Evolutionary conservation across 768 basidiomycete genomes (phyloP).

Genomic region (Rhizopogon roseolus): DNA sequence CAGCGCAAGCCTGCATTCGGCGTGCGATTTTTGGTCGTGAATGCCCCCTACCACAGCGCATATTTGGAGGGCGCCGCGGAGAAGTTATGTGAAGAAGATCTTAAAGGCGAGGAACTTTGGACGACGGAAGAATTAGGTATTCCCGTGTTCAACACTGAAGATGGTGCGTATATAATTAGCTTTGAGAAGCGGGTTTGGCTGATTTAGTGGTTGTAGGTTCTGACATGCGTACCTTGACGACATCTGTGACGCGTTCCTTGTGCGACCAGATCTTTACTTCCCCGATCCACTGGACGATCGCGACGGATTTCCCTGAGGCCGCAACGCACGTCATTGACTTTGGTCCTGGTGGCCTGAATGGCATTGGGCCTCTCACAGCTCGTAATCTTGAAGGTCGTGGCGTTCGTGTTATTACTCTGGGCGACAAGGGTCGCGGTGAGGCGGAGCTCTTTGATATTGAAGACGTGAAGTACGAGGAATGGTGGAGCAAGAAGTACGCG

Average conservation of each 20-base stretch:
- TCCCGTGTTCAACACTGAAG: conserved; percentile 89
- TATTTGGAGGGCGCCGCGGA: conserved; percentile 76
- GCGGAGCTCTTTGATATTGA: conserved; percentile 76
- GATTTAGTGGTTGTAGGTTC: conserved; percentile 47
- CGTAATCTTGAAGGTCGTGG: conserved; percentile 92
- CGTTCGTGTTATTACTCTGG: conserved; percentile 82
- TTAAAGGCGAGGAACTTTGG: conserved; percentile 80
- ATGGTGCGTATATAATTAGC: conserved; percentile 51
- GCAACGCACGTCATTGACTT: conserved; percentile 97
- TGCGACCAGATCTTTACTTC: conserved; percentile 91
- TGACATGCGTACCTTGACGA: conserved; percentile 67
- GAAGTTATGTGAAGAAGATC: conserved; percentile 70
- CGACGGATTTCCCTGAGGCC: conserved; percentile 82
- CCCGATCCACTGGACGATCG: conserved; percentile 91
- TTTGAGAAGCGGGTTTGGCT: conserved; percentile 17
- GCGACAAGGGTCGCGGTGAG: conserved; percentile 87
- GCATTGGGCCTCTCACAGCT: conserved; percentile 87
- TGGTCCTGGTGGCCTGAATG: conserved; percentile 90
- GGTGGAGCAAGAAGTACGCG: conserved; percentile 89
- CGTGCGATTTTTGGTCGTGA: conserved; percentile 91
- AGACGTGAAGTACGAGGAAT: conserved; percentile 69
- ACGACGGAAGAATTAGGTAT: conserved; percentile 61
- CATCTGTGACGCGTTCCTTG: conserved; percentile 80
- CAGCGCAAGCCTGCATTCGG: conserved; percentile 94
- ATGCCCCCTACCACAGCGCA: conserved; percentile 91